A percentile compares a stretch with the other conserved stretches of the same genome.
These are phyloP conservation scores for Cryomyces minteri DNA, from an alignment of 495 filamentous ascomycete species.

Conservation along the genomic window DNA sequence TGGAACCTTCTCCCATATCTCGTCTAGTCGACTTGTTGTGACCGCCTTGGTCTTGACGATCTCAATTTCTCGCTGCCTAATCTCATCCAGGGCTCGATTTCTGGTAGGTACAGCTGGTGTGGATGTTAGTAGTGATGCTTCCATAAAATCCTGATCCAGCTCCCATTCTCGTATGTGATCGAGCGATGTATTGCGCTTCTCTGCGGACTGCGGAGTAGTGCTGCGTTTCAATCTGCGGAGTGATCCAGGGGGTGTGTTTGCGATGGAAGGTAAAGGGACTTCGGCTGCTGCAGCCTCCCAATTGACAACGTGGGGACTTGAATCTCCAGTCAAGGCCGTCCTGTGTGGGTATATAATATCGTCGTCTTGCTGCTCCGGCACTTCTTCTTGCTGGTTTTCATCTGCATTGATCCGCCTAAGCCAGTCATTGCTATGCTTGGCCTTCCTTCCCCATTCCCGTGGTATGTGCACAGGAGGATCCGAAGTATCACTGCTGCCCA, in stretches of 20 bases:
- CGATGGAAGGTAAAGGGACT: no score
- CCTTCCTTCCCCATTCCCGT: slow-evolving; percentile 38
- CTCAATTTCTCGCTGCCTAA: slow-evolving; percentile 39
- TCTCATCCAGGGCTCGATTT: slow-evolving; percentile 31
- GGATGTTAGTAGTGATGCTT: slow-evolving; percentile 39
- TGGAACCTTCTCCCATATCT: slow-evolving; percentile 34
- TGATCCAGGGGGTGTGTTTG: no score
- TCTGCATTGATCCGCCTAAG: slow-evolving; percentile 13
- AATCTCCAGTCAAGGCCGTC: no score
- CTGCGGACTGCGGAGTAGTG: no score
- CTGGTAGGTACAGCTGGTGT: slow-evolving; percentile 34
- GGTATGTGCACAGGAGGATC: slow-evolving; percentile 37
- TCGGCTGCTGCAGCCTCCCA: no score
- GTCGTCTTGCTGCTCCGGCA: no score
- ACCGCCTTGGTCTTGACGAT: slow-evolving; percentile 37
- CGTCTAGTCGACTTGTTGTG: slow-evolving; percentile 36
- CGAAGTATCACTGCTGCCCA: slow-evolving; percentile 18
- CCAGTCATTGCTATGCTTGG: slow-evolving; percentile 33
- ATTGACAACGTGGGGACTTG: no score
- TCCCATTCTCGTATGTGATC: slow-evolving; percentile 36
- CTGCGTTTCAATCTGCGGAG: no score
- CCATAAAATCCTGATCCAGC: slow-evolving; percentile 44
- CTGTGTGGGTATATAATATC: no score
- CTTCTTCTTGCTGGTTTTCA: no score
- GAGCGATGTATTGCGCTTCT: slow-evolving; percentile 21